These are phyloP conservation scores for Antrodiella citrinella DNA, from an alignment of 768 basidiomycete genomes.

Conservation along the genomic window DNA sequence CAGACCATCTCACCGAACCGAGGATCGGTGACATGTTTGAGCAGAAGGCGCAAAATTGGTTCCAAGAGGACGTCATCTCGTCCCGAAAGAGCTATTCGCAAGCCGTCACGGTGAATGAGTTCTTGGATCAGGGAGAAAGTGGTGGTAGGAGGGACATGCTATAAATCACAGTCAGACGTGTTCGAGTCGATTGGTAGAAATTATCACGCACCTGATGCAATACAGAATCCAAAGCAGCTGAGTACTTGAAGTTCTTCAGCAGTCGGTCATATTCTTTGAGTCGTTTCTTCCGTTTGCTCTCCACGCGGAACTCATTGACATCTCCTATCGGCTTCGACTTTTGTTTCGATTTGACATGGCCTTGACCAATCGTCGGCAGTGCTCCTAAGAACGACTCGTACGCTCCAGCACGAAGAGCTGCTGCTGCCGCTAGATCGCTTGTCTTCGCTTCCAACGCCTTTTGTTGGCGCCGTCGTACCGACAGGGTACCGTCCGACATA, in stretches of 20 bases:
- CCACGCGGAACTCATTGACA: slow-evolving; percentile 69
- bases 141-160: slow-evolving; percentile 80
- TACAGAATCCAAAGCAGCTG: slow-evolving; percentile 88
- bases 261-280: slow-evolving; percentile 84
- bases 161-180: slow-evolving; percentile 2
- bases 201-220: slow-evolving; percentile 62
- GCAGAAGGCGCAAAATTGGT: slow-evolving; percentile 78
- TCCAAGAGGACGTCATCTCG: slow-evolving; percentile 92
- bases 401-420: slow-evolving; percentile 42
- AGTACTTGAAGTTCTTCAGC: slow-evolving; percentile 90
- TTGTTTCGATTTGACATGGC: slow-evolving; percentile 40
- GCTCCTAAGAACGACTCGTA: slow-evolving; percentile 62
- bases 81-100: slow-evolving; percentile 77
- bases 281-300: slow-evolving; percentile 58
- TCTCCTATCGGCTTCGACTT: slow-evolving; percentile 48
- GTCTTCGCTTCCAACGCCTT: slow-evolving; percentile 53
- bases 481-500: slow-evolving; percentile 98
- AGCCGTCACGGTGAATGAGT: slow-evolving; percentile 84
- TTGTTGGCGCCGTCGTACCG: slow-evolving; percentile 81
- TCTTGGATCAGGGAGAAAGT: slow-evolving; percentile 91
- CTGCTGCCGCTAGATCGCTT: slow-evolving; percentile 26
- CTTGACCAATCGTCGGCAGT: slow-evolving; percentile 48
- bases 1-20: slow-evolving; percentile 88
- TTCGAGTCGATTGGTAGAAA: slow-evolving; percentile 1
- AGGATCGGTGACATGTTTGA: slow-evolving; percentile 82